Percentiles rank a stretch among this genome's conserved stretches.
Conservation (phyloP, 116 monocot genomes). For the Papilionanthe hybrid region DNA sequence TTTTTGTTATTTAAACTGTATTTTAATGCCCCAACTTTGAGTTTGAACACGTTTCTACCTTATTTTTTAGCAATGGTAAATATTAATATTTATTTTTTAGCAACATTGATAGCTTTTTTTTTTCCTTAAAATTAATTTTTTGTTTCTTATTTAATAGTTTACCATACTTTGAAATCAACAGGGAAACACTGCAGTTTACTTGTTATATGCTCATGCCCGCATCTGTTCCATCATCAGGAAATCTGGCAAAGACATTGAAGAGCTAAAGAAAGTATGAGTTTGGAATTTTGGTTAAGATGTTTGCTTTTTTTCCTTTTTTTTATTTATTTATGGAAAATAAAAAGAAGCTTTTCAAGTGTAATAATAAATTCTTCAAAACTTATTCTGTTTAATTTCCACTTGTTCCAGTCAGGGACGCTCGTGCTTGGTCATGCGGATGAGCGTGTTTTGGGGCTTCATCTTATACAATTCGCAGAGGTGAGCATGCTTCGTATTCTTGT, state of each 20-base stretch:
- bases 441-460: conserved; percentile 71
- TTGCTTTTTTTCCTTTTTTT: background rate
- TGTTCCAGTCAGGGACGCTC: conserved; percentile 49
- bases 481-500: background rate
- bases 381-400: background rate
- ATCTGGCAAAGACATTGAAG: conserved; percentile 80
- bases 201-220: conserved; percentile 97
- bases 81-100: no score
- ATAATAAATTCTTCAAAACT: background rate
- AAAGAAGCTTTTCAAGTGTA: background rate
- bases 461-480: conserved; percentile 94
- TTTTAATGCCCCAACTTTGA: background rate
- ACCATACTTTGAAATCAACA: conserved; percentile 24
- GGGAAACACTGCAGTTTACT: conserved; percentile 98
- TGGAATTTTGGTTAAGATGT: background rate
- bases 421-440: conserved; percentile 73
- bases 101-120: background rate
- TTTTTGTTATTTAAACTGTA: background rate
- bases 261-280: conserved; percentile 58
- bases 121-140: background rate
- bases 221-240: conserved; percentile 94
- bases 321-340: background rate
- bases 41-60: background rate
- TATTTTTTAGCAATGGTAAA: background rate
- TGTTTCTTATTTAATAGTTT: background rate